phyloP scores from a whole-genome alignment of 352 stramenopile species.

The Phytophthora agathidicida region DNA sequence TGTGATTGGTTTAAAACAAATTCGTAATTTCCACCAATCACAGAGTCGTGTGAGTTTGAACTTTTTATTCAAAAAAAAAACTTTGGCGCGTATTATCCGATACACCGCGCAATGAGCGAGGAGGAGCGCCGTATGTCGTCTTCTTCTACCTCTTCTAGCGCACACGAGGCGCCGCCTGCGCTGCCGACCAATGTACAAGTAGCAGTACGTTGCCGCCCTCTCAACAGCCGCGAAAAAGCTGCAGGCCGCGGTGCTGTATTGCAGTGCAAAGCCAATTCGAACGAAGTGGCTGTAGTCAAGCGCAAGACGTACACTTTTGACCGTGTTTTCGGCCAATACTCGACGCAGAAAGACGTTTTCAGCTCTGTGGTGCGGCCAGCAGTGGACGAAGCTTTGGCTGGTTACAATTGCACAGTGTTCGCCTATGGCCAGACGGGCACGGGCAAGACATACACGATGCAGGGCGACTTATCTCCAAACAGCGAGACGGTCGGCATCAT shows the following conservation, averaged over 20 bases:
- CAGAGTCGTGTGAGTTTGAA: too few species aligned
- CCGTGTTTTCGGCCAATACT: conserved; percentile 95
- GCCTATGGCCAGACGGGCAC: conserved; percentile 97
- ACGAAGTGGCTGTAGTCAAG: conserved; percentile 87
- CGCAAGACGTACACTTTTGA: conserved; percentile 93
- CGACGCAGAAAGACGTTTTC: conserved; percentile 98
- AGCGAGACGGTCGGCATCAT: conserved; percentile 94
- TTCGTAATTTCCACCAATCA: too few species aligned
- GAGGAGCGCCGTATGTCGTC: conserved; percentile 33
- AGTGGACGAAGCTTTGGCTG: conserved; percentile 95
- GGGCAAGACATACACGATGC: conserved; percentile 99
- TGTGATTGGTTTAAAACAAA: neutral
- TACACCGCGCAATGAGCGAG: too few species aligned
- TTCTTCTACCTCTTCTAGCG: conserved; percentile 22
- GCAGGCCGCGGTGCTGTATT: conserved; percentile 79
- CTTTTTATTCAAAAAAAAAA: too few species aligned
- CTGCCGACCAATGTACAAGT: conserved; percentile 86
- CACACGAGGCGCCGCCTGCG: conserved; percentile 17
- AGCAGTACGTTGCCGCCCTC: conserved; percentile 88
- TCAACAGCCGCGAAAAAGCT: conserved; percentile 90
- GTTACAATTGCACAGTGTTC: conserved; percentile 97
- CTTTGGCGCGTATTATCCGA: too few species aligned
- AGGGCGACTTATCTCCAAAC: conserved; percentile 90
- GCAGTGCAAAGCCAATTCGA: conserved; percentile 84
- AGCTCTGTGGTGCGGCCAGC: conserved; percentile 91